Percentiles rank a stretch among this genome's conserved stretches.
Conservation (phyloP, 768 basidiomycete genomes). For the Fomitopsis serialis region DNA sequence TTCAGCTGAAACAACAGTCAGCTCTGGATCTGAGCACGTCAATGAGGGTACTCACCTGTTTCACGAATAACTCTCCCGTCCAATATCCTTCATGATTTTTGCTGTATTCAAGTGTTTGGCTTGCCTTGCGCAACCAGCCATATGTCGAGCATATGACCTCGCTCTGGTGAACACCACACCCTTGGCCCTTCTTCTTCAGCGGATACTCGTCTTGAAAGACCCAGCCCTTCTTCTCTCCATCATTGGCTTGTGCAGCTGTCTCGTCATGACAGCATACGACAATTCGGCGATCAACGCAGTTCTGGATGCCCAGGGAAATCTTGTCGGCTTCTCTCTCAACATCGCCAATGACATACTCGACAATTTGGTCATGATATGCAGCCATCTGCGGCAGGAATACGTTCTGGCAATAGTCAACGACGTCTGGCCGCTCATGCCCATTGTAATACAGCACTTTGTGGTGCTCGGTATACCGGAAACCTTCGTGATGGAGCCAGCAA, state of each 20-base stretch:
- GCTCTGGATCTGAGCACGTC: too few relatives aligned
- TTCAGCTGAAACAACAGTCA: too few relatives aligned
- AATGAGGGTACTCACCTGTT: constrained; percentile 22
- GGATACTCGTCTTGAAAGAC: constrained; percentile 28
- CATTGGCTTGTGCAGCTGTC: constrained; percentile 37
- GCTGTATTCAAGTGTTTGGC: constrained; percentile 29
- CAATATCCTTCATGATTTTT: constrained; percentile 38
- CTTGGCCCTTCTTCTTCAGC: constrained; percentile 33
- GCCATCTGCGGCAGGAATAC: constrained; percentile 7
- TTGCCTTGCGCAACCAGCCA: constrained; percentile 26
- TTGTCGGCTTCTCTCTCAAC: not conserved
- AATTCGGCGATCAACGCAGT: constrained; percentile 15
- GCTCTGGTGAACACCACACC: constrained; percentile 31
- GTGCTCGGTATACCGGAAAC: constrained; percentile 6
- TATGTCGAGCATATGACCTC: constrained; percentile 27
- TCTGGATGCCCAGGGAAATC: not conserved
- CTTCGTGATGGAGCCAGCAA: constrained; percentile 22
- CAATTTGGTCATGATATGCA: not conserved
- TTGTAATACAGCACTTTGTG: constrained; percentile 14
- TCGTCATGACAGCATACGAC: constrained; percentile 30
- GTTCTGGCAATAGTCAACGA: constrained; percentile 11
- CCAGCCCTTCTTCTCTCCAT: constrained; percentile 29
- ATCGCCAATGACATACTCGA: not conserved
- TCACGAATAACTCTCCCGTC: constrained; percentile 28
- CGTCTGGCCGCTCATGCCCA: constrained; percentile 18